phyloP scores from a whole-genome alignment of 2,329 filamentous ascomycete genomes.

The Ascochyta viciae-villosae region DNA sequence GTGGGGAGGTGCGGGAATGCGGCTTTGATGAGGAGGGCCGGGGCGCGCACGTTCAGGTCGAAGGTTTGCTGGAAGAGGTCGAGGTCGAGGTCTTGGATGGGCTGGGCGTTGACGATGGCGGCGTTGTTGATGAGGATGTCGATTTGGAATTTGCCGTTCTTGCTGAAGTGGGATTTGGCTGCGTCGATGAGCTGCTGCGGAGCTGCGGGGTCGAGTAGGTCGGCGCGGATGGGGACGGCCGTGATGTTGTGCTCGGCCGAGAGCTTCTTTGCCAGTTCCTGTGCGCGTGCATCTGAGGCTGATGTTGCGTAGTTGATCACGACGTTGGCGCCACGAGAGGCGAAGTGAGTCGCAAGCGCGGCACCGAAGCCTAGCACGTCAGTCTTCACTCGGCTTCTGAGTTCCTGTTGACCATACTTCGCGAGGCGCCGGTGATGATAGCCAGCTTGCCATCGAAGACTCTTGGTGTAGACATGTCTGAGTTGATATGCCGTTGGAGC shows the following conservation, averaged over 20 bases:
- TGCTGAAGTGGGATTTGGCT: conserved; percentile 62
- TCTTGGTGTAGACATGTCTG: conserved; percentile 10
- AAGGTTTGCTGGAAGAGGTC: conserved; percentile 20
- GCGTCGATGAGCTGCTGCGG: conserved; percentile 64
- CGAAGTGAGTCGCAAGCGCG: conserved; percentile 68
- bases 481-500: not conserved
- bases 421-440: conserved; percentile 76
- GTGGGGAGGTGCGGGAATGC: conserved; percentile 69
- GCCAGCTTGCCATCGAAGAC: conserved; percentile 72
- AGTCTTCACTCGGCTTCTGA: not conserved
- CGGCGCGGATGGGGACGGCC: conserved; percentile 69
- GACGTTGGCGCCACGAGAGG: conserved; percentile 70
- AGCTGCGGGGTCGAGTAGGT: conserved; percentile 66
- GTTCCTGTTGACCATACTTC: conserved; percentile 60
- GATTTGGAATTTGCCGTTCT: conserved; percentile 63
- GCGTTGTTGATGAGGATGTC: conserved; percentile 83
- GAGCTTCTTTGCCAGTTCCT: conserved; percentile 61
- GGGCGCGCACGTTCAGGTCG: conserved; percentile 25
- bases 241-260: conserved; percentile 62
- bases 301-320: conserved; percentile 72
- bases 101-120: conserved; percentile 25
- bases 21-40: conserved; percentile 74
- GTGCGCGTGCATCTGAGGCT: conserved; percentile 58
- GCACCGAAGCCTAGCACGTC: conserved; percentile 69
- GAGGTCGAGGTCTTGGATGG: conserved; percentile 19